These are phyloP conservation scores for Tetracentron sinense DNA, from an alignment of 164 flowering plant genomes.

Conservation along the genomic window DNA sequence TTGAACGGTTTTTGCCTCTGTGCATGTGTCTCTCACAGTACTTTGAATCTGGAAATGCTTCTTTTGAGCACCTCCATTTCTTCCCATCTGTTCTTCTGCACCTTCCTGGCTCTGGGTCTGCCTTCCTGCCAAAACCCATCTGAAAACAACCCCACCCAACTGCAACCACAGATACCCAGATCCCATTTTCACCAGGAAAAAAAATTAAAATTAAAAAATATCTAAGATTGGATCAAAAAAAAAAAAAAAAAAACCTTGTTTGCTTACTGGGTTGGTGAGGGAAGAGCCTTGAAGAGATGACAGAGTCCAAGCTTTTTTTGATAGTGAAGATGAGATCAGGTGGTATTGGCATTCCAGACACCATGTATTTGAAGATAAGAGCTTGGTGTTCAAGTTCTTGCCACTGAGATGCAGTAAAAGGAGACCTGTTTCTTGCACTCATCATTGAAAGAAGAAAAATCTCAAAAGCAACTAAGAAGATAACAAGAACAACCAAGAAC, in stretches of 20 bases:
- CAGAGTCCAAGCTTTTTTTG: slow-evolving; percentile 35
- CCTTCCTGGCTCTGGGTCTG: slow-evolving; percentile 69
- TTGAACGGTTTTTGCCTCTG: slow-evolving; percentile 67
- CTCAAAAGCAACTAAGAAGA: background rate
- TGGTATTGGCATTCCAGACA: slow-evolving; percentile 47
- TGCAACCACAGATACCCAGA: slow-evolving; percentile 20
- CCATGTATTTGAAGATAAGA: slow-evolving; percentile 54
- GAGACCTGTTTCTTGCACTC: slow-evolving; percentile 30
- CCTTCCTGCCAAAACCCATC: slow-evolving; percentile 50
- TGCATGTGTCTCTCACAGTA: slow-evolving; percentile 76
- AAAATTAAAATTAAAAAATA: background rate
- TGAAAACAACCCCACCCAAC: slow-evolving; percentile 53
- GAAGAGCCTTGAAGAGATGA: slow-evolving; percentile 30
- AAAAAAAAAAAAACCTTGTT: background rate
- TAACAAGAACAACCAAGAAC: background rate
- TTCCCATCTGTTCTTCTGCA: slow-evolving; percentile 76
- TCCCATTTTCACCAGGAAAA: slow-evolving; percentile 3
- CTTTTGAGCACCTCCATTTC: slow-evolving; percentile 67
- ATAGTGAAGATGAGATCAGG: slow-evolving; percentile 43
- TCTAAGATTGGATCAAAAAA: too few relatives aligned
- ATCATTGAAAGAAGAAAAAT: slow-evolving; percentile 4
- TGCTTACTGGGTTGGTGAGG: slow-evolving; percentile 39
- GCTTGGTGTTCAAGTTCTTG: slow-evolving; percentile 75
- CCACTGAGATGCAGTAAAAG: slow-evolving; percentile 60
- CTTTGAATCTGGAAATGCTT: slow-evolving; percentile 55